Evolutionary conservation across 352 stramenopile species (phyloP).

Genomic region (Phytophthora ramorum): DNA sequence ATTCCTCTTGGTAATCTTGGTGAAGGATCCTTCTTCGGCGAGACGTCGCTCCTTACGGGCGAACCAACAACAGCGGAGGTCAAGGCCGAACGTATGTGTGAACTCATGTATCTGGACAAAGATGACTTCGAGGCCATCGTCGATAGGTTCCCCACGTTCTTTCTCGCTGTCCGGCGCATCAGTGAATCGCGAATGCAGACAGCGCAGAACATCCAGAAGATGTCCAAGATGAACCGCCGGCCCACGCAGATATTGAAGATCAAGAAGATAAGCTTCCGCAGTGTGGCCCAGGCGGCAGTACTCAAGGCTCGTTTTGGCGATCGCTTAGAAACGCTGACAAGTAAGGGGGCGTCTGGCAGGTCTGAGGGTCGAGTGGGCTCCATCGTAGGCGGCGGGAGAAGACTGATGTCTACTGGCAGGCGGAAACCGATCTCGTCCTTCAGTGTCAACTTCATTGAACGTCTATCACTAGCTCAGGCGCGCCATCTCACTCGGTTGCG

Average conservation of each 20-base stretch:
- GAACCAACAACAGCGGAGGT: conserved; percentile 64
- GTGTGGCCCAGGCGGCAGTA: conserved; percentile 20
- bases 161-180: conserved; percentile 67
- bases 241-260: conserved; percentile 33
- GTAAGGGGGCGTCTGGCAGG: conserved; percentile 6
- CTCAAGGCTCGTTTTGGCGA: conserved; percentile 30
- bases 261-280: conserved; percentile 36
- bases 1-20: conserved; percentile 70
- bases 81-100: conserved; percentile 65
- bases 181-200: conserved; percentile 75
- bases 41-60: conserved; percentile 68
- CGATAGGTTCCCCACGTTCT: conserved; percentile 76
- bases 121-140: conserved; percentile 64
- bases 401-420: conserved; percentile 28
- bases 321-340: conserved; percentile 14
- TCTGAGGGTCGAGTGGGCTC: conserved; percentile 24
- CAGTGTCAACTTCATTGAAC: conserved; percentile 41
- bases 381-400: conserved; percentile 10
- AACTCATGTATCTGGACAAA: conserved; percentile 70
- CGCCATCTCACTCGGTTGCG: conserved; percentile 38
- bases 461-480: conserved; percentile 44
- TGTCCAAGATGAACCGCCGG: conserved; percentile 59
- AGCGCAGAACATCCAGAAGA: conserved; percentile 68
- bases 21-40: conserved; percentile 81
- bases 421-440: conserved; percentile 35